Percentiles rank a stretch among this genome's conserved stretches.
These are phyloP conservation scores for Gossypium gossypioides DNA, from an alignment of 441 rosid species.

Conservation along the genomic window DNA sequence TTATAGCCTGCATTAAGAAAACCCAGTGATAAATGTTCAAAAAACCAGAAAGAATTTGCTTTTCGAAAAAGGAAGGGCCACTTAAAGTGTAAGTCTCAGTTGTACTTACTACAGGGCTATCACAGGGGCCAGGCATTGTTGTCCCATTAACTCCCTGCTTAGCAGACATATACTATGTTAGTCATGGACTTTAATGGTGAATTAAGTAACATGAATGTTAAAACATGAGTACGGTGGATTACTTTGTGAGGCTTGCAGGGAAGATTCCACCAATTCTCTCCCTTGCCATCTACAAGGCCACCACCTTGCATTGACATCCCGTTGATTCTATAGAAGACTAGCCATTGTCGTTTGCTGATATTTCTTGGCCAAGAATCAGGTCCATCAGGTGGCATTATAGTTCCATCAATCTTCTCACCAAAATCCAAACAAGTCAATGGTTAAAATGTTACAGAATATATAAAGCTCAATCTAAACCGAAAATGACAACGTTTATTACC, in stretches of 20 bases:
- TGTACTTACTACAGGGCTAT: conserved; percentile 52
- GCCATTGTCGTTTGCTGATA: conserved; percentile 26
- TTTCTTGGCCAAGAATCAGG: conserved; percentile 29
- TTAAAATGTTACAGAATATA: neutral
- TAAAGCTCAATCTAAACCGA: neutral
- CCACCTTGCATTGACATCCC: conserved; percentile 31
- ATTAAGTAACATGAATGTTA: neutral
- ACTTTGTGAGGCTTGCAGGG: conserved; percentile 36
- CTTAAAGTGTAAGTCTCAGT: neutral
- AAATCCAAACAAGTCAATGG: neutral
- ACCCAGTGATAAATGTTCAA: neutral
- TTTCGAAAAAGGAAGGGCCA: neutral
- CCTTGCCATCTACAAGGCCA: conserved; percentile 30
- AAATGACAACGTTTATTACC: conserved; percentile 14
- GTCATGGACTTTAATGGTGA: neutral
- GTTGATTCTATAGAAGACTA: conserved; percentile 25
- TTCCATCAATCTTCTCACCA: conserved; percentile 14
- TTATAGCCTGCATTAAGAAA: conserved; percentile 40
- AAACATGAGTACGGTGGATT: neutral
- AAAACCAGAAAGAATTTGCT: neutral
- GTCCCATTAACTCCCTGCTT: conserved; percentile 31
- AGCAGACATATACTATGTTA: neutral
- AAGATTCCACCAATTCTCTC: conserved; percentile 35
- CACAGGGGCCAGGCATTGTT: conserved; percentile 38
- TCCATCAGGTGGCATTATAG: conserved; percentile 23